phyloP scores from a whole-genome alignment of 495 filamentous ascomycete species.

The Aspergillus kassunensis region DNA sequence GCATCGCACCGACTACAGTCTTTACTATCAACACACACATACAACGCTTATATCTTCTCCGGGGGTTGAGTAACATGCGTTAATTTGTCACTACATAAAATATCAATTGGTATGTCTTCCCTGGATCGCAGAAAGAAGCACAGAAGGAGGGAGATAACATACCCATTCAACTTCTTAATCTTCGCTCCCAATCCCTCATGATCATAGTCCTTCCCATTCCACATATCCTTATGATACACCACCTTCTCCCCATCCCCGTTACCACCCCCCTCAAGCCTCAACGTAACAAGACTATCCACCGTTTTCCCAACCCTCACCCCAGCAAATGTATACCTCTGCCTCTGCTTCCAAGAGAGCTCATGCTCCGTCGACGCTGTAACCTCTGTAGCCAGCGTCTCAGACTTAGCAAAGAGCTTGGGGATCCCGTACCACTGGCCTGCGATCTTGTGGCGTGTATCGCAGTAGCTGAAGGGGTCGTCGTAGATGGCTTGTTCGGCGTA shows the following conservation, averaged over 20 bases:
- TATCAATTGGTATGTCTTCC: background rate
- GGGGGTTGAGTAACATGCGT: conserved; percentile 8
- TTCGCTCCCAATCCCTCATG: conserved; percentile 2
- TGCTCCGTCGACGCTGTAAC: background rate
- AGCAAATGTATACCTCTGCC: background rate
- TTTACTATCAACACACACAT: too few relatives aligned
- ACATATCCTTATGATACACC: conserved; percentile 14
- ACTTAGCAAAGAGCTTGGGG: conserved; percentile 4
- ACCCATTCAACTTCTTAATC: conserved; percentile 12
- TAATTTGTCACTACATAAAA: conserved; percentile 3
- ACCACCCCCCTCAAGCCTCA: background rate
- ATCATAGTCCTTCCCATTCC: conserved; percentile 6
- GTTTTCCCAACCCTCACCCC: background rate
- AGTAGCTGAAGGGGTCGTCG: conserved; percentile 12
- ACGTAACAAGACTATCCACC: conserved; percentile 12
- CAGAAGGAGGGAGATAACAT: too few relatives aligned
- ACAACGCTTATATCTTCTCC: too few relatives aligned
- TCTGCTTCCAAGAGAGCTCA: conserved; percentile 2
- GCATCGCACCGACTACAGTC: too few relatives aligned
- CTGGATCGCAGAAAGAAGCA: too few relatives aligned
- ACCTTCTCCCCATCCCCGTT: conserved; percentile 3
- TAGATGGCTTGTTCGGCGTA: conserved; percentile 7
- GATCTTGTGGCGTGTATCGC: conserved; percentile 10
- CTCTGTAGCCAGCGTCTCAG: conserved; percentile 8
- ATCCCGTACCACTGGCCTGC: conserved; percentile 13